These are phyloP conservation scores for Fusarium sp. DNA, from an alignment of 2,329 filamentous ascomycete species.

Conservation along the genomic window DNA sequence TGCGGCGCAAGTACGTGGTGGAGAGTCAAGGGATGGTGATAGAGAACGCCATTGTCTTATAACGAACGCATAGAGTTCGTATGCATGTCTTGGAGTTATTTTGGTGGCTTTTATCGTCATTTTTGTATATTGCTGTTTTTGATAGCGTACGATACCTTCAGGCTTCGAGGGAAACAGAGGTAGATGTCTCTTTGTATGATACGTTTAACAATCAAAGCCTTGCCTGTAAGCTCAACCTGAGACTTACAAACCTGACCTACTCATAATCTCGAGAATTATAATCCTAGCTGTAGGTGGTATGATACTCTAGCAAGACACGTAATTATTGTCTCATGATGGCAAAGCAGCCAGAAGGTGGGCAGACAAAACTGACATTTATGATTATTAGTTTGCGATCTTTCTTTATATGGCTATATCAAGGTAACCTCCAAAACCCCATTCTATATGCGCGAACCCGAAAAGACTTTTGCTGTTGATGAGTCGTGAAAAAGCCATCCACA, in stretches of 20 bases:
- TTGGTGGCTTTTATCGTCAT: constrained; percentile 9
- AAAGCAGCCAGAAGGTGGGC: not conserved
- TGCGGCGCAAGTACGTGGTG: constrained; percentile 82
- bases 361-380: constrained; percentile 11
- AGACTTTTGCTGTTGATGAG: constrained; percentile 43
- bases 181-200: not conserved
- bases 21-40: constrained; percentile 84
- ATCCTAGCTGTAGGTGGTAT: not conserved
- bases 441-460: constrained; percentile 42
- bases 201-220: not conserved
- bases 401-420: constrained; percentile 42
- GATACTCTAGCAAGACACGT: not conserved
- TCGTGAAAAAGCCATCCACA: constrained; percentile 37
- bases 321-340: not conserved
- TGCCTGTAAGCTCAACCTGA: not conserved
- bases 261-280: not conserved
- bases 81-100: constrained; percentile 41
- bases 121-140: constrained; percentile 1
- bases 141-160: not conserved
- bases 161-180: not conserved
- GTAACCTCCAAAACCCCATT: constrained; percentile 36
- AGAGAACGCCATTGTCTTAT: constrained; percentile 77
- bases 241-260: not conserved
- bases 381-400: constrained; percentile 41
- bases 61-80: constrained; percentile 29